Percentiles rank a stretch among this genome's conserved stretches.
These are phyloP conservation scores for Drechslera avenae DNA, from an alignment of 2,329 filamentous ascomycete genomes.

Conservation along the genomic window DNA sequence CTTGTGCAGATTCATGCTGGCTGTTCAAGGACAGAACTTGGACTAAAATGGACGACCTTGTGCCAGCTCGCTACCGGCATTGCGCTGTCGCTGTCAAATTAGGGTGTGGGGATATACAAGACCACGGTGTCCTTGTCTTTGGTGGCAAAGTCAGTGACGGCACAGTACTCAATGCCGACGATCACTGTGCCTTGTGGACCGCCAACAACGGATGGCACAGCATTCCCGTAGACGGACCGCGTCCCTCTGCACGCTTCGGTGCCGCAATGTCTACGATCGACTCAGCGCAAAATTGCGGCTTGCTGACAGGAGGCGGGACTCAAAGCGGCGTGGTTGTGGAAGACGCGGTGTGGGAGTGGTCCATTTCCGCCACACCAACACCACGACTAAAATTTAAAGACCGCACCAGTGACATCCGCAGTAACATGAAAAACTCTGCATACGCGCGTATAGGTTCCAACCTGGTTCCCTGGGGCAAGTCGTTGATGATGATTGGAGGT, in stretches of 20 bases:
- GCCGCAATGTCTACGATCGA: conserved; percentile 57
- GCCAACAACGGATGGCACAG: conserved; percentile 58
- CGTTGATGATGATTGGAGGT: conserved; percentile 60
- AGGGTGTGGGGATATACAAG: conserved; percentile 50
- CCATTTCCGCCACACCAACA: conserved; percentile 42
- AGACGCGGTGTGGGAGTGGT: conserved; percentile 69
- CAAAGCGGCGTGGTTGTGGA: conserved; percentile 66
- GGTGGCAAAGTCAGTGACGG: conserved; percentile 54
- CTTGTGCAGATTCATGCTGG: conserved; percentile 74
- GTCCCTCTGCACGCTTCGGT: conserved; percentile 61
- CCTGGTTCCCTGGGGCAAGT: conserved; percentile 52
- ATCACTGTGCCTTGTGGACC: conserved; percentile 53
- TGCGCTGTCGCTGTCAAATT: conserved; percentile 59
- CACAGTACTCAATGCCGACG: conserved; percentile 44
- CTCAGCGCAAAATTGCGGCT: conserved; percentile 57
- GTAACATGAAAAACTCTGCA: conserved; percentile 26
- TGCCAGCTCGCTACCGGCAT: conserved; percentile 76
- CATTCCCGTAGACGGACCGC: conserved; percentile 44
- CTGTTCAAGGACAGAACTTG: conserved; percentile 67
- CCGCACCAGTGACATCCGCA: conserved; percentile 33
- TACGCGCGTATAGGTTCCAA: conserved; percentile 59
- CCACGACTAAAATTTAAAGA: conserved; percentile 35
- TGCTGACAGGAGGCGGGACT: conserved; percentile 74
- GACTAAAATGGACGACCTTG: conserved; percentile 69
- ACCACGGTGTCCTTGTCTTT: conserved; percentile 51